phyloP scores from a whole-genome alignment of 768 basidiomycete species.

The Serendipita indica region DNA sequence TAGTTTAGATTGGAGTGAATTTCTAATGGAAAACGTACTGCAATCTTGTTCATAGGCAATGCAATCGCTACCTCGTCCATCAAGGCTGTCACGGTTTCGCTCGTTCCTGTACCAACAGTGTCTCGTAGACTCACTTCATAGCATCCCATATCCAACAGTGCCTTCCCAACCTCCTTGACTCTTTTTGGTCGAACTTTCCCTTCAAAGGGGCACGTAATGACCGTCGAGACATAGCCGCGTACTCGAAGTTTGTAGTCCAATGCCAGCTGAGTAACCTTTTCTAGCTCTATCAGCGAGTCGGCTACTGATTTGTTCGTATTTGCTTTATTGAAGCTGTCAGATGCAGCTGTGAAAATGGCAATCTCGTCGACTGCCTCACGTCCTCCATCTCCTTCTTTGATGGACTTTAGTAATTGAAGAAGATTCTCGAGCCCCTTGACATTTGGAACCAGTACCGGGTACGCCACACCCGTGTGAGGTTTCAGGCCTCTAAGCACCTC shows the following conservation, averaged over 20 bases:
- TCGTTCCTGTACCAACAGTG: constrained; percentile 78
- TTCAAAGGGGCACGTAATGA: constrained; percentile 75
- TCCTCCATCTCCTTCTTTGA: constrained; percentile 21
- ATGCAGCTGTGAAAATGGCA: constrained; percentile 77
- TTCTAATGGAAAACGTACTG: constrained; percentile 29
- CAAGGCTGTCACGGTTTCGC: constrained; percentile 48
- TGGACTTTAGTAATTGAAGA: constrained; percentile 35
- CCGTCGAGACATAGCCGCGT: constrained; percentile 65
- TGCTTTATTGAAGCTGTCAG: constrained; percentile 70
- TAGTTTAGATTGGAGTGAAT: background rate
- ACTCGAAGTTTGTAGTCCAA: constrained; percentile 49
- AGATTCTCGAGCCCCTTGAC: constrained; percentile 59
- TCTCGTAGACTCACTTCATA: constrained; percentile 89
- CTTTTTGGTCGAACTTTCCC: constrained; percentile 49
- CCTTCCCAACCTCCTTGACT: constrained; percentile 56
- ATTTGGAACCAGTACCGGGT: constrained; percentile 74
- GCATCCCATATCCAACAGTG: constrained; percentile 77
- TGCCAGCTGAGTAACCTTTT: constrained; percentile 47
- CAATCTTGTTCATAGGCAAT: constrained; percentile 51
- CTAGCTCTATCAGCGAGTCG: constrained; percentile 52
- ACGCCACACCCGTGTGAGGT: constrained; percentile 39
- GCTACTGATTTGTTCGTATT: constrained; percentile 67
- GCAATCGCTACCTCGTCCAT: constrained; percentile 52
- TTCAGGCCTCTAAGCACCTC: constrained; percentile 51
- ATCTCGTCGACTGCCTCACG: constrained; percentile 56